These are phyloP conservation scores for Lunasporangiospora selenospora DNA, from an alignment of 192 early-diverging fungal species.

Conservation along the genomic window DNA sequence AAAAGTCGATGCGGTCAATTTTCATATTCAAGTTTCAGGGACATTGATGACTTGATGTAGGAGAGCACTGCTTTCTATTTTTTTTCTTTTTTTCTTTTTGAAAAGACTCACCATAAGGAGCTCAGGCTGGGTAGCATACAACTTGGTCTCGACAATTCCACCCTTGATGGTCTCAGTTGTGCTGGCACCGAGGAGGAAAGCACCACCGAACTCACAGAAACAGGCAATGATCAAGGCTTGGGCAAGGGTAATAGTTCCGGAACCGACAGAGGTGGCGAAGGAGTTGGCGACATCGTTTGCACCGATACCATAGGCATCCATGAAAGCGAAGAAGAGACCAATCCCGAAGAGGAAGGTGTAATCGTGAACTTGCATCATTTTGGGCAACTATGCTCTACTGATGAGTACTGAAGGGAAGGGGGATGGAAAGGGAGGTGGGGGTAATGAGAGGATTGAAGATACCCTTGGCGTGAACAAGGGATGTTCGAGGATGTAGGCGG, in stretches of 20 bases:
- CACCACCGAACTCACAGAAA: constrained; percentile 85
- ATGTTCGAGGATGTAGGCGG: no score
- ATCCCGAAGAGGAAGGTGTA: constrained; percentile 70
- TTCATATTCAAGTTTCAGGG: no score
- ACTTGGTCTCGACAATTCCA: constrained; percentile 62
- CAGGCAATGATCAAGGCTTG: constrained; percentile 81
- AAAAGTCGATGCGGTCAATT: no score
- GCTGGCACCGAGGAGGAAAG: constrained; percentile 68
- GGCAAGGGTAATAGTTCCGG: constrained; percentile 74
- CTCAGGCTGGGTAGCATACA: constrained; percentile 65
- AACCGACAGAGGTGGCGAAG: constrained; percentile 86
- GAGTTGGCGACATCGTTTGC: constrained; percentile 93
- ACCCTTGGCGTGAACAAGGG: no score
- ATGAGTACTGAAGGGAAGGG: not conserved
- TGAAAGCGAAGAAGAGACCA: constrained; percentile 64
- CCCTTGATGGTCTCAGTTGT: constrained; percentile 82
- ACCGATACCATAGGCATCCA: constrained; percentile 80
- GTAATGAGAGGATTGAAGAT: not conserved
- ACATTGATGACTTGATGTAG: no score
- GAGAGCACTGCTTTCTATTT: no score
- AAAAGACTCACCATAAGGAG: constrained; percentile 86
- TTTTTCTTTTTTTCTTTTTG: no score
- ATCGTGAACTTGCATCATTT: constrained; percentile 58
- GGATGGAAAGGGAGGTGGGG: not conserved
- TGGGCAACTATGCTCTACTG: not conserved